Conservation (phyloP, 441 rosid genomes). For the Jatropha podagrica region DNA sequence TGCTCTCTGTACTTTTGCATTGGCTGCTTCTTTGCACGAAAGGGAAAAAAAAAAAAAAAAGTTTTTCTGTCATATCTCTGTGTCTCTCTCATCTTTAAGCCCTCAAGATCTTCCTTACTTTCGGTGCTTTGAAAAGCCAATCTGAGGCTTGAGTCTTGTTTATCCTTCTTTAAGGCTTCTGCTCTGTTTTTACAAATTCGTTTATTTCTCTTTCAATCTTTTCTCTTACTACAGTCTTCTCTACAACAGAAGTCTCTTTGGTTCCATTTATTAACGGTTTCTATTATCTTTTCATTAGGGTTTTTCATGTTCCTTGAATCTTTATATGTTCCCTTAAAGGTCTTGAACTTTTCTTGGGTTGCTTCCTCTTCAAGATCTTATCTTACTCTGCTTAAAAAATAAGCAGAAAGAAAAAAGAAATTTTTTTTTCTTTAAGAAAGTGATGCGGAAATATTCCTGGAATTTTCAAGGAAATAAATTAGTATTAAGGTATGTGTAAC, state of each 20-base stretch:
- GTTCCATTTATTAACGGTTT: constrained; percentile 10
- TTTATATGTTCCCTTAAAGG: constrained; percentile 17
- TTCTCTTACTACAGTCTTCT: neutral
- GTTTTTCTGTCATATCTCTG: neutral
- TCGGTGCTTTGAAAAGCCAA: constrained; percentile 37
- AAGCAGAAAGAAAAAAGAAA: constrained; percentile 36
- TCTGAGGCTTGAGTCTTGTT: constrained; percentile 9
- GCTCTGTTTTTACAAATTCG: neutral
- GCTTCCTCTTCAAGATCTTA: constrained; percentile 81
- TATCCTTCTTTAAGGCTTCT: neutral
- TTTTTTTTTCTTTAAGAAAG: constrained; percentile 28
- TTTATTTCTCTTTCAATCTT: constrained; percentile 7
- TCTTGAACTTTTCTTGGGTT: constrained; percentile 31
- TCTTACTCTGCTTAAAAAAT: constrained; percentile 51
- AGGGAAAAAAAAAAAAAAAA: constrained; percentile 27
- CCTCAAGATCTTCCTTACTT: constrained; percentile 43
- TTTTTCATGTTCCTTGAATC: constrained; percentile 6
- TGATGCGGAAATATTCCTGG: constrained; percentile 42
- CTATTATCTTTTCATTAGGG: neutral
- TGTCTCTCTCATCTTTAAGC: neutral
- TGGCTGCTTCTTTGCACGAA: constrained; percentile 6
- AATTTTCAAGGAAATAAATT: constrained; percentile 22
- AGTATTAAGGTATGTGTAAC: constrained; percentile 25
- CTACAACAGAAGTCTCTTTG: constrained; percentile 3
- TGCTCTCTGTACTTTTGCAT: constrained; percentile 23